Evolutionary conservation across 352 stramenopile genomes (phyloP).

Genomic region (Pythium apleroticum): DNA sequence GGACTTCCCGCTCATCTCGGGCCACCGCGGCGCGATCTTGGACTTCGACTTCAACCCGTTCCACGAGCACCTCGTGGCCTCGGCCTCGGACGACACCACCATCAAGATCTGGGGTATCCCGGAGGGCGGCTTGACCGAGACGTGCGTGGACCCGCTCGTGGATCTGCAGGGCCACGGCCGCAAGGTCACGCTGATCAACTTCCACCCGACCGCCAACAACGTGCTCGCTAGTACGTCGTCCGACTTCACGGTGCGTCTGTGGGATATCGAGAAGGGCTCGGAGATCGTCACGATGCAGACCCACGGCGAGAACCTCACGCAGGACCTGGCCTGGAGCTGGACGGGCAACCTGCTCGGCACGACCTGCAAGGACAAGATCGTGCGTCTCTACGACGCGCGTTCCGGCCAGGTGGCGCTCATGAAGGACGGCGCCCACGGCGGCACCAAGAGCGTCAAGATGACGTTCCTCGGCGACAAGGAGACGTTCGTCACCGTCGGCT

Average conservation of each 20-base stretch:
- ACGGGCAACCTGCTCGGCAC: slow-evolving; percentile 93
- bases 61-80: slow-evolving; percentile 95
- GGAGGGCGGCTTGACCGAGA: slow-evolving; percentile 92
- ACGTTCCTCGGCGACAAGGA: slow-evolving; percentile 94
- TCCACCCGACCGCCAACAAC: slow-evolving; percentile 97
- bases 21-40: slow-evolving; percentile 95
- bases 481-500: slow-evolving; percentile 97
- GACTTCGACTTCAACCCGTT: slow-evolving; percentile 99
- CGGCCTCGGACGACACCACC: slow-evolving; percentile 96
- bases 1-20: slow-evolving; percentile 93
- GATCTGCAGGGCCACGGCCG: slow-evolving; percentile 94
- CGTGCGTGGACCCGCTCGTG: slow-evolving; percentile 95
- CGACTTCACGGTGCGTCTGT: slow-evolving; percentile 97
- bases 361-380: slow-evolving; percentile 98
- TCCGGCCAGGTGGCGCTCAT: slow-evolving; percentile 70
- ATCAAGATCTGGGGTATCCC: slow-evolving; percentile 98
- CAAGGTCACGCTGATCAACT: slow-evolving; percentile 98
- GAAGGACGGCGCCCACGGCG: slow-evolving; percentile 94
- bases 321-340: slow-evolving; percentile 98
- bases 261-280: slow-evolving; percentile 97
- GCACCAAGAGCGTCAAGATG: slow-evolving; percentile 98
- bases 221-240: slow-evolving; percentile 94
- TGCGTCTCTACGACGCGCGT: slow-evolving; percentile 96
- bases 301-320: slow-evolving; percentile 91
- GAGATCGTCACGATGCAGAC: slow-evolving; percentile 89